Evolutionary conservation across 1,284 basidiomycete genomes (phyloP).

Genomic region (Pterulicium gracile): DNA sequence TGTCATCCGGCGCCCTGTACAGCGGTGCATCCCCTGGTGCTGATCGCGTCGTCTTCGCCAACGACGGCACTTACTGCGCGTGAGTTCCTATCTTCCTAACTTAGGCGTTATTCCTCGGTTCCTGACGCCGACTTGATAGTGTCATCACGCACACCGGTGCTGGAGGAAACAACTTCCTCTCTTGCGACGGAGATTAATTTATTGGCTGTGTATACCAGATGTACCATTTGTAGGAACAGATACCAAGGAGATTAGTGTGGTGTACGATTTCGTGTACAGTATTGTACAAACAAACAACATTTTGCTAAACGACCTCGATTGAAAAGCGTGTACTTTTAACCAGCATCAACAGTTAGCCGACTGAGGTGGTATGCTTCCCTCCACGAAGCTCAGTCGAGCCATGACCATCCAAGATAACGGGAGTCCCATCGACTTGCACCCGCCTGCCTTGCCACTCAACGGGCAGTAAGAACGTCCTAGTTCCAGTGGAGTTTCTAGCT

Average conservation of each 20-base stretch:
- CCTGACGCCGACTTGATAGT: slow-evolving; percentile 9
- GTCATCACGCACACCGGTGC: slow-evolving; percentile 22
- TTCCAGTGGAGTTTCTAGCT: background rate
- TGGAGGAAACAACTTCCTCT: slow-evolving; percentile 16
- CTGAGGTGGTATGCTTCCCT: background rate
- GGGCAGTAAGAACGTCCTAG: background rate
- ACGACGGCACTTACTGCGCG: slow-evolving; percentile 17
- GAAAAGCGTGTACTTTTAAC: too few species aligned
- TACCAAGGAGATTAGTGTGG: too few species aligned
- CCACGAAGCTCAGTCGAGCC: background rate
- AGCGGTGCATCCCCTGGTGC: slow-evolving; percentile 16
- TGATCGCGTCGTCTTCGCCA: slow-evolving; percentile 17
- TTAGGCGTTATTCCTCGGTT: background rate
- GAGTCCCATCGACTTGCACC: background rate
- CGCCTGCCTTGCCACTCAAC: background rate
- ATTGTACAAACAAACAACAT: too few species aligned
- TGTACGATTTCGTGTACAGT: too few species aligned
- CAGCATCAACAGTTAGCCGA: too few species aligned
- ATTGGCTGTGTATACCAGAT: too few species aligned
- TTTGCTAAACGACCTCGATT: too few species aligned
- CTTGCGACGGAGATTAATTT: slow-evolving; percentile 16
- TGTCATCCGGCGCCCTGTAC: slow-evolving; percentile 12
- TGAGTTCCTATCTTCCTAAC: slow-evolving; percentile 7
- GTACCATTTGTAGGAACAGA: too few species aligned
- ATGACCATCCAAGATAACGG: background rate